Evolutionary conservation across 306 rosid species (phyloP), one percentile per base, ranked within the genome.

Genomic region (Vigna radiata): DNA sequence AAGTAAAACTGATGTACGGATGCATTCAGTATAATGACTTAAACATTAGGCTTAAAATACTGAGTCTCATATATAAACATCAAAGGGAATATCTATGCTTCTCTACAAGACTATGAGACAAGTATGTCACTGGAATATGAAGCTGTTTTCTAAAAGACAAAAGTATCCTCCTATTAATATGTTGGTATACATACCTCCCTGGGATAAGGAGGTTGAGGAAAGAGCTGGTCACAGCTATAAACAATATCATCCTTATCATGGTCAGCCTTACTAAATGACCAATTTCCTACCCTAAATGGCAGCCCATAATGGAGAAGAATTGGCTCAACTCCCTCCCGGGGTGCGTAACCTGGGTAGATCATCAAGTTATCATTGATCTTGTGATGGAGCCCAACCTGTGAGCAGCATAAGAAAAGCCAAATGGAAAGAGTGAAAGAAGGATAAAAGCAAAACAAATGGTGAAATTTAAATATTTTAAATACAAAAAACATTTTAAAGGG

Each of bases 141-240:
- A 29, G 48, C 47, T 10, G 23, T 62, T 48, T 47, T 49, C 37
- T 31, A 48, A 11, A 48, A 16, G 14, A 17, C 33, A 77, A 21
- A 33, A 47, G 31, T 66, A 39, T 56, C 13, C 12, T 39, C n/a
- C 68, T 7, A 59, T 19, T 64, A 70, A 53, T 60, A 55, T 16
- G 37, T 61, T 61, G 49, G 74, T 44, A 75, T 39, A 70, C 67
- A 53, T 89, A 93, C 97, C 96, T 91, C 96, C 77, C 85, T 85
- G 36, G 98, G 98, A 79, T 87, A 93, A 53, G 98, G 98, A 79
- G 98, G 97, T 78, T 90, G 89, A 4, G 98, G 96, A 78, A 93
- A 93, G 62, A 89, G 96, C 68, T 74, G 86, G 66, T 84, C 87
- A 65, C 98, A 93, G 62, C 87, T 82, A 81, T 89, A 93, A 65